Evolutionary conservation across 345 rosid species (phyloP).

Genomic region (Toxicodendron radicans): DNA sequence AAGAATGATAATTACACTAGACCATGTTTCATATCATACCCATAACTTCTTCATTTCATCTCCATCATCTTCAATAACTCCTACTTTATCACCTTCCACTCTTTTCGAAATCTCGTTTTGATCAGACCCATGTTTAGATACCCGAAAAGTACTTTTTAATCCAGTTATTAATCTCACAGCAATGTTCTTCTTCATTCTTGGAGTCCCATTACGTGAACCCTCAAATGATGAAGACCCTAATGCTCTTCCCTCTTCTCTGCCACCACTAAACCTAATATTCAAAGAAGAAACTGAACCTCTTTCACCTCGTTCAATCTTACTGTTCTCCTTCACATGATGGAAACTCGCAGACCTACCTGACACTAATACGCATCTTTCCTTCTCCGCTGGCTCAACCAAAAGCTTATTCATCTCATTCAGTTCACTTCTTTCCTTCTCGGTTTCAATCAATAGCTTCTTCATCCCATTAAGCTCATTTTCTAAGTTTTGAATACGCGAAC

Average conservation of each 20-base stretch:
- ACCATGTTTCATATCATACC: too few species aligned
- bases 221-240: slow-evolving; percentile 12
- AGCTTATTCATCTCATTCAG: neutral
- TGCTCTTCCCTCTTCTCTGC: slow-evolving; percentile 13
- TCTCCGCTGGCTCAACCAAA: slow-evolving; percentile 27
- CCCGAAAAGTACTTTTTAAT: slow-evolving; percentile 51
- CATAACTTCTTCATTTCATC: neutral
- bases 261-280: slow-evolving; percentile 37
- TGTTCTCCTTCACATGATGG: slow-evolving; percentile 39
- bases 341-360: slow-evolving; percentile 65
- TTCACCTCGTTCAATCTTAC: slow-evolving; percentile 47
- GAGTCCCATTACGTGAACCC: slow-evolving; percentile 14
- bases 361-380: slow-evolving; percentile 31
- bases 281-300: slow-evolving; percentile 46
- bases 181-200: slow-evolving; percentile 31
- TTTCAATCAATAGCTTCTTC: slow-evolving; percentile 45
- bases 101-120: slow-evolving; percentile 3
- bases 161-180: slow-evolving; percentile 57
- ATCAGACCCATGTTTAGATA: slow-evolving; percentile 29
- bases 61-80: neutral
- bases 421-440: slow-evolving; percentile 29
- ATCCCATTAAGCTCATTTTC: slow-evolving; percentile 66
- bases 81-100: neutral
- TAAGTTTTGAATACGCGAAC: slow-evolving; percentile 58
- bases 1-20: too few species aligned